These are phyloP conservation scores for Agrocybe praecox DNA, from an alignment of 768 basidiomycete genomes.

Conservation along the genomic window DNA sequence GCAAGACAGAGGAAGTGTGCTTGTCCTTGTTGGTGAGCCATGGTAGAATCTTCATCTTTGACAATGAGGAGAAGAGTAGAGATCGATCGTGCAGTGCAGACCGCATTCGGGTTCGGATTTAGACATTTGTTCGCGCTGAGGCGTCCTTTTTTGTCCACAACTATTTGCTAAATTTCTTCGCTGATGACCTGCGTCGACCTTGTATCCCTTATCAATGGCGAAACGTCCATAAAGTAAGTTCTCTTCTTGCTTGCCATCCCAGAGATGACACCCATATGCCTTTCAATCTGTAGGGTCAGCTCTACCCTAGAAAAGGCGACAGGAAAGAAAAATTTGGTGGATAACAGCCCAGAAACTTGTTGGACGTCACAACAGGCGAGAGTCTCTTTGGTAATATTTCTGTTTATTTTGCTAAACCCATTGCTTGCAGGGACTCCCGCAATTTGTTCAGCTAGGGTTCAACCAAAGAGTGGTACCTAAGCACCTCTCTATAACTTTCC, in stretches of 20 bases:
- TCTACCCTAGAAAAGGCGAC: constrained; percentile 76
- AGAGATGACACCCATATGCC: constrained; percentile 8
- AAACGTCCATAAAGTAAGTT: constrained; percentile 56
- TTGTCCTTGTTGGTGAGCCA: constrained; percentile 30
- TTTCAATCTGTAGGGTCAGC: constrained; percentile 58
- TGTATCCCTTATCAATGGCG: constrained; percentile 41
- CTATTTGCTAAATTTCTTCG: constrained; percentile 7
- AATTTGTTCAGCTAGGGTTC: constrained; percentile 73
- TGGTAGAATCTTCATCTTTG: constrained; percentile 17
- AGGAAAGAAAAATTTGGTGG: constrained; percentile 70
- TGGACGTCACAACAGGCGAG: constrained; percentile 82
- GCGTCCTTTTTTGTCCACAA: neutral
- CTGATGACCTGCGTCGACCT: constrained; percentile 26
- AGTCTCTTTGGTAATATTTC: neutral
- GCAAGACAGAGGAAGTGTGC: constrained; percentile 32
- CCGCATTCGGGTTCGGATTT: neutral
- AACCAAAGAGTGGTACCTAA: constrained; percentile 52
- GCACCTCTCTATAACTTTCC: constrained; percentile 68
- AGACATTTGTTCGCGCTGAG: neutral
- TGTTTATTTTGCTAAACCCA: neutral
- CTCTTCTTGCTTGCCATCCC: neutral
- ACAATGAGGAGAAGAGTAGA: neutral
- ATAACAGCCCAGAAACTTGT: constrained; percentile 76
- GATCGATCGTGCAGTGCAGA: neutral
- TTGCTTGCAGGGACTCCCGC: constrained; percentile 68